Evolutionary conservation across 2,329 filamentous ascomycete species (phyloP).

Genomic region (Drechslerella coelobrocha): DNA sequence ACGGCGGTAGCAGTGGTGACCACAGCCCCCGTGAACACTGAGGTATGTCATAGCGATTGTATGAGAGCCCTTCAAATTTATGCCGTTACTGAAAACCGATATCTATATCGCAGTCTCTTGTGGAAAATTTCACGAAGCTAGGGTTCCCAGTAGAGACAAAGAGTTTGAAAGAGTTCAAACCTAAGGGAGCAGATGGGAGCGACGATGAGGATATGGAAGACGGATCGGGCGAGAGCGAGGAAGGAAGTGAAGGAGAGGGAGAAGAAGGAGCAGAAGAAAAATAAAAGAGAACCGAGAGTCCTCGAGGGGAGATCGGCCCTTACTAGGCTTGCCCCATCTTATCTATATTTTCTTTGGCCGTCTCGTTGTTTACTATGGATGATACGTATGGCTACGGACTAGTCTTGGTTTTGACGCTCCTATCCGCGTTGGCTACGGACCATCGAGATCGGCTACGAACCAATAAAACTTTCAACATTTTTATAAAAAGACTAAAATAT

Average conservation of each 20-base stretch:
- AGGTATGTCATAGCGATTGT: constrained; percentile 66
- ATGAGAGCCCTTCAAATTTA: constrained; percentile 41
- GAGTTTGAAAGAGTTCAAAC: constrained; percentile 62
- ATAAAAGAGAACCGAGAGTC: constrained; percentile 1
- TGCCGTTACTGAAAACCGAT: constrained; percentile 49
- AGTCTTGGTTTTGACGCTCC: no score
- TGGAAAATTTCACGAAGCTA: constrained; percentile 73
- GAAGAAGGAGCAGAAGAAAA: constrained; percentile 2
- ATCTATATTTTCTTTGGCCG: no score
- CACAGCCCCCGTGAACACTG: constrained; percentile 81
- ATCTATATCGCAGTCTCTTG: constrained; percentile 67
- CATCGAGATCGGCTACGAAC: no score
- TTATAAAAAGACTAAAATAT: no score
- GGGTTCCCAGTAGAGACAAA: constrained; percentile 81
- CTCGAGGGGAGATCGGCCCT: neutral
- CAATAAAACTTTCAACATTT: no score
- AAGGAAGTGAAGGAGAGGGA: constrained; percentile 19
- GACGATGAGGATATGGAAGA: constrained; percentile 40
- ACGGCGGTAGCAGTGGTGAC: constrained; percentile 87
- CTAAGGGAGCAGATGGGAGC: constrained; percentile 22
- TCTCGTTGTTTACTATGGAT: no score
- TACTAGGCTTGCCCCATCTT: no score
- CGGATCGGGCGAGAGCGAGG: constrained; percentile 17
- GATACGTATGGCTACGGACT: no score
- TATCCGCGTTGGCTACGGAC: no score